Evolutionary conservation across 2,329 filamentous ascomycete genomes (phyloP).

Genomic region (Samsoniella hepiali): DNA sequence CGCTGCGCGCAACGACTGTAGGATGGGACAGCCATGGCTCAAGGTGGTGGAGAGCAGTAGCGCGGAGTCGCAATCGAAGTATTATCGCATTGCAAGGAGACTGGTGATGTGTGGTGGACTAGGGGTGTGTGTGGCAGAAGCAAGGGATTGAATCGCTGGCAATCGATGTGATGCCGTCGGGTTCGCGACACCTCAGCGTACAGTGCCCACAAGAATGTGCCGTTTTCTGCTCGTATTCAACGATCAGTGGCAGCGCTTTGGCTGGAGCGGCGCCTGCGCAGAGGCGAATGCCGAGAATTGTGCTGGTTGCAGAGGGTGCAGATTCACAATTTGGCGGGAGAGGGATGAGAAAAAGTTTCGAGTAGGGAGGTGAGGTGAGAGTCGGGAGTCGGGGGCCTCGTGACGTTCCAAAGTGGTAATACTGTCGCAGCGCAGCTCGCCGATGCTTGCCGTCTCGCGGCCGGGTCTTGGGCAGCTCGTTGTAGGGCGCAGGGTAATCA

Average conservation of each 20-base stretch:
- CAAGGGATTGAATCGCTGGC: not conserved
- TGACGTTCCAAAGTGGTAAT: not conserved
- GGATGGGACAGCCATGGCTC: conserved; percentile 21
- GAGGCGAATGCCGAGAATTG: not conserved
- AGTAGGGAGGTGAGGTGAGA: conserved; percentile 13
- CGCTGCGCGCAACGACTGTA: conserved; percentile 20
- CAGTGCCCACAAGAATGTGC: not conserved
- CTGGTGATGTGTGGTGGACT: not conserved
- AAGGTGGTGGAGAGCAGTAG: not conserved
- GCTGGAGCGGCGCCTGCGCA: not conserved
- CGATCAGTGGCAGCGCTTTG: not conserved
- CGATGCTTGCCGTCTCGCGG: conserved; percentile 15
- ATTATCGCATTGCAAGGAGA: conserved; percentile 1
- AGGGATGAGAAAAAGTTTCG: not conserved
- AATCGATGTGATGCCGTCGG: not conserved
- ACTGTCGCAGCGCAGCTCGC: not conserved
- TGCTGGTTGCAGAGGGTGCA: not conserved
- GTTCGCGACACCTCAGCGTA: not conserved
- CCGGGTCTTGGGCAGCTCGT: not conserved
- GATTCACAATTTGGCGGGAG: not conserved
- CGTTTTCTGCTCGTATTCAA: not conserved
- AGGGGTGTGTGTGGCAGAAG: not conserved
- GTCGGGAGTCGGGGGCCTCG: conserved; percentile 12
- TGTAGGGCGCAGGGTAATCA: not conserved
- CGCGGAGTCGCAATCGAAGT: not conserved